Conservation (phyloP, 257 asterid genomes). For the Jacaranda copaia region DNA sequence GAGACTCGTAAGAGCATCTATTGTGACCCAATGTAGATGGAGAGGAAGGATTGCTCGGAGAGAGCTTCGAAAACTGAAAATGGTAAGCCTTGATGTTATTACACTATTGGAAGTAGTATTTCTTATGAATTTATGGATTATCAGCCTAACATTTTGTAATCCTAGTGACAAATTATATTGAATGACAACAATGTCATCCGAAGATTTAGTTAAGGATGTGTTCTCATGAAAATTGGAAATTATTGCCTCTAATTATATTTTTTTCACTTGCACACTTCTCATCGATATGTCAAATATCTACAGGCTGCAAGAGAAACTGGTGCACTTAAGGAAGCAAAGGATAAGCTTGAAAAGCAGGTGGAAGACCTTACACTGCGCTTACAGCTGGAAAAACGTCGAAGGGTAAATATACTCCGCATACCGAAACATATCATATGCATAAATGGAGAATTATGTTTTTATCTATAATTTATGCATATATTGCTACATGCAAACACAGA, state of each 20-base stretch:
- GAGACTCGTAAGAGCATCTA: conserved; percentile 76
- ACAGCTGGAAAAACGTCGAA: conserved; percentile 93
- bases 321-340: conserved; percentile 95
- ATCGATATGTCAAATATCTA: conserved; percentile 31
- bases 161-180: not conserved
- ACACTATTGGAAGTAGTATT: not conserved
- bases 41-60: conserved; percentile 76
- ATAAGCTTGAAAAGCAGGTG: conserved; percentile 97
- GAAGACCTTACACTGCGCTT: conserved; percentile 94
- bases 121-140: not conserved
- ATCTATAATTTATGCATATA: not conserved
- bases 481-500: not conserved
- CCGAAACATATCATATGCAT: not conserved
- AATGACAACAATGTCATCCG: conserved; percentile 16
- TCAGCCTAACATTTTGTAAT: not conserved
- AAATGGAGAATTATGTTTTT: conserved; percentile 21
- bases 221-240: conserved; percentile 1
- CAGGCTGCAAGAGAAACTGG: conserved; percentile 99
- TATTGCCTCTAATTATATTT: not conserved
- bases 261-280: too few species aligned
- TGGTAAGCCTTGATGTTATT: conserved; percentile 54
- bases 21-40: conserved; percentile 89
- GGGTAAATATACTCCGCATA: conserved; percentile 63
- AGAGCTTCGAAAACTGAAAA: conserved; percentile 88
- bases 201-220: not conserved